Percentiles rank a stretch among this genome's conserved stretches.
These are phyloP conservation scores for Jacaranda mimosifolia DNA, from an alignment of 257 asterid species.

Conservation along the genomic window DNA sequence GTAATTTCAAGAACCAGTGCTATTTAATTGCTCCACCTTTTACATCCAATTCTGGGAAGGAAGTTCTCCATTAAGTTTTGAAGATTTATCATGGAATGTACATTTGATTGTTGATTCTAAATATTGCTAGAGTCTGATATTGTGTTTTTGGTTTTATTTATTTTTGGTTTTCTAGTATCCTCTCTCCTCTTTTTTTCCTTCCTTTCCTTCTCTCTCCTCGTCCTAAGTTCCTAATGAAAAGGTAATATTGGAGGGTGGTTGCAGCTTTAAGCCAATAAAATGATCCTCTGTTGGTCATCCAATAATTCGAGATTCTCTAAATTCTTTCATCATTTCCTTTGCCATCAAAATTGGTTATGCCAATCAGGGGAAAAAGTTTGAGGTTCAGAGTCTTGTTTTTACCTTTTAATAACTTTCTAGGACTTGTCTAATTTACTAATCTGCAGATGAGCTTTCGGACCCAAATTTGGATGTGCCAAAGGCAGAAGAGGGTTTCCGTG, in stretches of 20 bases:
- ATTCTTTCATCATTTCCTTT: constrained; percentile 2
- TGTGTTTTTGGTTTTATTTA: constrained; percentile 6
- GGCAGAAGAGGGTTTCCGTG: constrained; percentile 93
- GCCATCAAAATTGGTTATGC: not conserved
- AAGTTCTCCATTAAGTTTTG: too few relatives aligned
- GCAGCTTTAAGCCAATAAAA: not conserved
- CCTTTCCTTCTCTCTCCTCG: not conserved
- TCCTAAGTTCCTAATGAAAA: too few relatives aligned
- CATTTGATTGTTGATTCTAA: too few relatives aligned
- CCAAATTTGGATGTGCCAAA: constrained; percentile 60
- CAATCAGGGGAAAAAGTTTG: not conserved
- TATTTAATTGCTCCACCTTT: too few relatives aligned
- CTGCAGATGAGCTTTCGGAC: constrained; percentile 86
- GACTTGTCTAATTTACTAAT: constrained; percentile 33
- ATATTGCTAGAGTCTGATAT: not conserved
- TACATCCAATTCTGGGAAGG: too few relatives aligned
- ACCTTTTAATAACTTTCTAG: constrained; percentile 19
- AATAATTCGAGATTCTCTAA: not conserved
- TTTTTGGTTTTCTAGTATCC: not conserved
- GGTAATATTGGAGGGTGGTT: too few relatives aligned
- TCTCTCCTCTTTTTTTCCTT: not conserved
- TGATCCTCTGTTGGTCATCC: not conserved
- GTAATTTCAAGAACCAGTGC: not conserved
- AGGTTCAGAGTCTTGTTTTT: not conserved
- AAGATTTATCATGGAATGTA: not conserved